Conservation (phyloP, 2,329 filamentous ascomycete genomes). For the Scedosporium aurantiacum region DNA sequence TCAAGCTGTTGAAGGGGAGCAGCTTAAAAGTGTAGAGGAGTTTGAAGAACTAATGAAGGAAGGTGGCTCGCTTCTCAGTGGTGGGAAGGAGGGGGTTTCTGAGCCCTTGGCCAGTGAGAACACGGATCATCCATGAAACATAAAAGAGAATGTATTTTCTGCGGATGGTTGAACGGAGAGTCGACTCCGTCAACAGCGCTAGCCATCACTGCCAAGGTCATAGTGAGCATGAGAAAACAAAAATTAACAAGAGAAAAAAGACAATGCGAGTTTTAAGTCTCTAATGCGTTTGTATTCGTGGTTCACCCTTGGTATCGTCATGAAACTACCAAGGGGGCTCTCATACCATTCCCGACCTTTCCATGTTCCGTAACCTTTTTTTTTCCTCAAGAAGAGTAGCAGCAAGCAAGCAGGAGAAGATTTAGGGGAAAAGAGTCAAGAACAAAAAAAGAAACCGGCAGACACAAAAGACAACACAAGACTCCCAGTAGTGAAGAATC, state of each 20-base stretch:
- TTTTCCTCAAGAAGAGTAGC: neutral
- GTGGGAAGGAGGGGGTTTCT: neutral
- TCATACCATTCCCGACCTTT: neutral
- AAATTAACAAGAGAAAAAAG: neutral
- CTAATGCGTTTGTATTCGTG: constrained; percentile 7
- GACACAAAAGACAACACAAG: neutral
- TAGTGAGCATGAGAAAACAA: neutral
- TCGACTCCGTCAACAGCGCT: too few species aligned
- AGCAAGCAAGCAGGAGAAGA: neutral
- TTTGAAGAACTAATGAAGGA: constrained; percentile 38
- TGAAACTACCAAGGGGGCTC: constrained; percentile 2
- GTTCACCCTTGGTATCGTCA: constrained; percentile 3
- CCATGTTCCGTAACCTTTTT: constrained; percentile 1
- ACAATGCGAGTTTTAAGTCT: neutral
- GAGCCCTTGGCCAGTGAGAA: neutral
- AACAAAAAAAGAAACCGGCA: constrained; percentile 1
- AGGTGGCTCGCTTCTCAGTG: constrained; percentile 30
- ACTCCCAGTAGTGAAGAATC: neutral
- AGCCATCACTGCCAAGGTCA: neutral
- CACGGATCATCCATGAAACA: neutral
- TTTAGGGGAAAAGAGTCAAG: neutral
- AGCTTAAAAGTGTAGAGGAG: constrained; percentile 24
- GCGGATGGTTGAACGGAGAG: too few species aligned
- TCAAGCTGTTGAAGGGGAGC: constrained; percentile 20
- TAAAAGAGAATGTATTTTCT: neutral